These are phyloP conservation scores for Termitomyces sp. DNA, from an alignment of 1,284 basidiomycete genomes.

Conservation along the genomic window DNA sequence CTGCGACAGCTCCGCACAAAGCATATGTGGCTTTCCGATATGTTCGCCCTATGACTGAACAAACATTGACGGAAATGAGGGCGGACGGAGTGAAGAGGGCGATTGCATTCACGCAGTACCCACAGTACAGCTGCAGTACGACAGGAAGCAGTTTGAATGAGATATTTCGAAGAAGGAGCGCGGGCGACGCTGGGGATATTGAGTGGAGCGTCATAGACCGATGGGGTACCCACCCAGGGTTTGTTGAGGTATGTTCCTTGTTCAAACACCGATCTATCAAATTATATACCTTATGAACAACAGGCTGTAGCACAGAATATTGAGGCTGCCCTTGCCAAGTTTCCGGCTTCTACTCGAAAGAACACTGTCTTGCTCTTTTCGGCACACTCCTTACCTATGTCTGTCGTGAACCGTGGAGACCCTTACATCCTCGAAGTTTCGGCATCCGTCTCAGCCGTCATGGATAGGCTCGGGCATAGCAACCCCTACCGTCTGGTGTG, in stretches of 20 bases:
- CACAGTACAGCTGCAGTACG: slow-evolving; percentile 98
- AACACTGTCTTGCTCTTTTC: slow-evolving; percentile 91
- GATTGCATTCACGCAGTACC: slow-evolving; percentile 97
- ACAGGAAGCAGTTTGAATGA: slow-evolving; percentile 98
- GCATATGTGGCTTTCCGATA: slow-evolving; percentile 95
- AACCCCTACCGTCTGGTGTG: slow-evolving; percentile 93
- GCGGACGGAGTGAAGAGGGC: slow-evolving; percentile 90
- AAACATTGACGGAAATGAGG: slow-evolving; percentile 81
- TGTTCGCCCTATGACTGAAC: slow-evolving; percentile 84
- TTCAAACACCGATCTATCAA: background rate
- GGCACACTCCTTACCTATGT: slow-evolving; percentile 97
- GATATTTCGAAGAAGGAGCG: slow-evolving; percentile 64
- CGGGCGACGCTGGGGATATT: slow-evolving; percentile 55
- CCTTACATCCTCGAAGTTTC: slow-evolving; percentile 97
- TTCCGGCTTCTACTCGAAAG: slow-evolving; percentile 64
- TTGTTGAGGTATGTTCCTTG: slow-evolving; percentile 72
- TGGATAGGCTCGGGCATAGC: slow-evolving; percentile 75
- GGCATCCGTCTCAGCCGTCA: slow-evolving; percentile 86
- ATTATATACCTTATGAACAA: slow-evolving; percentile 9
- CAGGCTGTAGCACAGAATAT: slow-evolving; percentile 91
- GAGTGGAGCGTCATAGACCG: slow-evolving; percentile 98
- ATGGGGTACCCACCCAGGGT: slow-evolving; percentile 93
- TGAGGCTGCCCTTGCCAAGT: slow-evolving; percentile 77
- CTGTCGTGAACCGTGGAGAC: slow-evolving; percentile 96
- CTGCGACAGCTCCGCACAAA: slow-evolving; percentile 93